Evolutionary conservation across 2,329 filamentous ascomycete species (phyloP), one percentile per base, ranked within the genome.

Genomic region (Ophiocordyceps camponoti-saundersi): DNA sequence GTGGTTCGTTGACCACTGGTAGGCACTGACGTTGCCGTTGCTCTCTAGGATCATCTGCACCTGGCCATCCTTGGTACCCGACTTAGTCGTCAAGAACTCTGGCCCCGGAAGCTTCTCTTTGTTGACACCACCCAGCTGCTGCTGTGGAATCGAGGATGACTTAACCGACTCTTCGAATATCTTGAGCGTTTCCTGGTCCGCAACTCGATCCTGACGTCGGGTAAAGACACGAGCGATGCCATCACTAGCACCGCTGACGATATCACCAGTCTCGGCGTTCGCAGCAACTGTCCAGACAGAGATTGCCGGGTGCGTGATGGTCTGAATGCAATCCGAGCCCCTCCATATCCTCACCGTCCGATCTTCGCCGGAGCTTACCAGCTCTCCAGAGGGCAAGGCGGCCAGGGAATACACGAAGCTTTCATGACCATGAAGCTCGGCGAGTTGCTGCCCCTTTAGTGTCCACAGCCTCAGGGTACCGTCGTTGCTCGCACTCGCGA

Each of bases 281-380:
- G 77, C 84, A n/a, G 88, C 85, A 18, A 98, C 87, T 15, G 79
- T 73, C 92, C 92, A 98, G 6, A 98, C 89, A 0, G 90, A 96
- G 47, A 96, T 93, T 11, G 92, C 92, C 12, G 92, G 92, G 57
- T 95, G 88, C 1, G 90, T 95, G 52, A 98, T 96, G 39, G 90
- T 95, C 63, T 98, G 92, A 43, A 95, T 67, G 60, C 90, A 96
- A 48, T 88, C 73, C 15, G 70, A 75, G 42, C 82, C 85, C 54
- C 76, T 81, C 92, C 93, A 98, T 59, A 98, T 70, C 46, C 87
- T 77, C 32, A 94, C 78, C 0, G 92, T 95, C n/a, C 92, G 78
- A 64, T 98, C 92, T 63, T 98, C 92, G 18, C 88, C 88, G 2
- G 87, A 80, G 61, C 90, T 96, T 44, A 93, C 83, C 29, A 98